phyloP scores from a whole-genome alignment of 2,329 filamentous ascomycete species.

The Chrysoporthe deuterocubensis region DNA sequence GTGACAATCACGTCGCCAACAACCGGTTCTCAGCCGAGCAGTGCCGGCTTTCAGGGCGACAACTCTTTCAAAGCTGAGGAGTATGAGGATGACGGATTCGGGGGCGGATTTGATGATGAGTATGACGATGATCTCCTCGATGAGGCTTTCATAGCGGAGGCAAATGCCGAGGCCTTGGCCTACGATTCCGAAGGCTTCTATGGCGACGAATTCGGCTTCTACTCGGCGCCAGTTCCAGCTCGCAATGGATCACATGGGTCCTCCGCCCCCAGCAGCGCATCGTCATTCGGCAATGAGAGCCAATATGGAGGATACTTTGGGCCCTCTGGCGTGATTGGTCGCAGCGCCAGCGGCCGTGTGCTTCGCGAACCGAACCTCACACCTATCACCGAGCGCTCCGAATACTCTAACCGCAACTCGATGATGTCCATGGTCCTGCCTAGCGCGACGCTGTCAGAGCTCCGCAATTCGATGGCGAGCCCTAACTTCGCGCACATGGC shows the following conservation, averaged over 20 bases:
- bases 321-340: conserved; percentile 65
- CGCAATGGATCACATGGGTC: conserved; percentile 50
- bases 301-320: conserved; percentile 84
- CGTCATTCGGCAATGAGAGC: conserved; percentile 41
- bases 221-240: conserved; percentile 62
- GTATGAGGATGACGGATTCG: conserved; percentile 61
- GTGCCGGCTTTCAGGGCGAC: conserved; percentile 29
- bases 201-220: conserved; percentile 95
- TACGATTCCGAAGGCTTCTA: conserved; percentile 95
- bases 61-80: conserved; percentile 49
- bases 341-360: conserved; percentile 73
- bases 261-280: conserved; percentile 30
- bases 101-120: conserved; percentile 23
- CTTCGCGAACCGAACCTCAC: conserved; percentile 89
- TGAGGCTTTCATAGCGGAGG: conserved; percentile 90
- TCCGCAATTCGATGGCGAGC: conserved; percentile 63
- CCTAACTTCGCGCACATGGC: conserved; percentile 80
- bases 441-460: conserved; percentile 41
- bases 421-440: conserved; percentile 74
- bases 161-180: conserved; percentile 90
- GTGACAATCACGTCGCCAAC: conserved; percentile 43
- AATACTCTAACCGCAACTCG: conserved; percentile 94
- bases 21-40: conserved; percentile 37
- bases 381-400: conserved; percentile 92
- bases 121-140: conserved; percentile 75